Conservation (phyloP, 1,139 yeast species). For the Nakaseomyces bracarensis region DNA sequence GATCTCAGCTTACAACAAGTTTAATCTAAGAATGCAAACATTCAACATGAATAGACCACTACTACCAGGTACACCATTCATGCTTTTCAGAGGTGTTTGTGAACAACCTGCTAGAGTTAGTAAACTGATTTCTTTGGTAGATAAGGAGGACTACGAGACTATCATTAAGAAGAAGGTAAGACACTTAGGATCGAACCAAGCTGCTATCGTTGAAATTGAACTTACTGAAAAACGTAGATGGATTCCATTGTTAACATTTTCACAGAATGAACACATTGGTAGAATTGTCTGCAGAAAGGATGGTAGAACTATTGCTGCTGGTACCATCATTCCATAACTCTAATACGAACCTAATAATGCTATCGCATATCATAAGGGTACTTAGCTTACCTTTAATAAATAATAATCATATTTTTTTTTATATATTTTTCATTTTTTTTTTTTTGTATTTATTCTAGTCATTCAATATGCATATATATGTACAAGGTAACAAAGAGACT, state of each 20-base stretch:
- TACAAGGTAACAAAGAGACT: no score
- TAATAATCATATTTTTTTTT: not conserved
- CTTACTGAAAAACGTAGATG: slow-evolving; percentile 41
- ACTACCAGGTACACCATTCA: slow-evolving; percentile 73
- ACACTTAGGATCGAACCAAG: slow-evolving; percentile 66
- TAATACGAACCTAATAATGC: slow-evolving; percentile 1
- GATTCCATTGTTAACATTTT: slow-evolving; percentile 55
- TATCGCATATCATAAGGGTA: not conserved
- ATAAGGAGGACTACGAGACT: slow-evolving; percentile 37
- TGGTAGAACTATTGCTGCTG: slow-evolving; percentile 86
- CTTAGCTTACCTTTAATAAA: not conserved
- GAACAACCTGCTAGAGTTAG: slow-evolving; percentile 66
- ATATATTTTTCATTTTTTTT: no score
- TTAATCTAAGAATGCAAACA: slow-evolving; percentile 51
- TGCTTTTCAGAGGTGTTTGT: slow-evolving; percentile 73
- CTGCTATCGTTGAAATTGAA: slow-evolving; percentile 64
- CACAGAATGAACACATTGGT: slow-evolving; percentile 59
- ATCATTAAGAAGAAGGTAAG: slow-evolving; percentile 47
- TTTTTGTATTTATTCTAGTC: no score
- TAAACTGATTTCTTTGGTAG: slow-evolving; percentile 46
- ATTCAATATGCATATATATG: no score
- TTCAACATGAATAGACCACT: slow-evolving; percentile 70
- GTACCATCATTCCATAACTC: slow-evolving; percentile 38
- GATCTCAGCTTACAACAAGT: slow-evolving; percentile 42
- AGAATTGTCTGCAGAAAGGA: slow-evolving; percentile 79